Evolutionary conservation across 2,329 filamentous ascomycete genomes (phyloP).

Genomic region (Graphilbum fragrans): DNA sequence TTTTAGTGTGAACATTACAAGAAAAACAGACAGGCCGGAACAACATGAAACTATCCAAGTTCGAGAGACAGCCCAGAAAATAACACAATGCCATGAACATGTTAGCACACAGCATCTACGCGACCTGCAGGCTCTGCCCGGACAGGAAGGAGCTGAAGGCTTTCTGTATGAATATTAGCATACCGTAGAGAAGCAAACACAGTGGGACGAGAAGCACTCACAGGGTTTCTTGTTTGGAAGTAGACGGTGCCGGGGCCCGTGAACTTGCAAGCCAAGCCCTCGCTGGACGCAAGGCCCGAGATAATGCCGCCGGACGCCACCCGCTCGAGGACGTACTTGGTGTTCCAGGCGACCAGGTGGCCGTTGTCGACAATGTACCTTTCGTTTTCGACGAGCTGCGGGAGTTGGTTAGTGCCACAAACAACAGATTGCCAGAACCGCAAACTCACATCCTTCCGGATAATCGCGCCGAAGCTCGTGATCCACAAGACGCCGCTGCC

Average conservation of each 20-base stretch:
- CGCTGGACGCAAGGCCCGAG: conserved; percentile 68
- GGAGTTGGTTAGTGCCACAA: conserved; percentile 1
- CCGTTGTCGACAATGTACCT: conserved; percentile 90
- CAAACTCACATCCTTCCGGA: conserved; percentile 73
- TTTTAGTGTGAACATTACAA: too few species aligned
- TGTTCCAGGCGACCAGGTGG: conserved; percentile 93
- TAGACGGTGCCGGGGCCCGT: conserved; percentile 84
- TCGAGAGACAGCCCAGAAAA: too few species aligned
- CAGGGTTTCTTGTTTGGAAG: conserved; percentile 81
- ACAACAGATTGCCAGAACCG: conserved; percentile 1
- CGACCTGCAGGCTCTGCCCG: conserved; percentile 25
- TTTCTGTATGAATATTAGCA: conserved; percentile 22
- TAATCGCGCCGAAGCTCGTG: conserved; percentile 87
- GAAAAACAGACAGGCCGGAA: too few species aligned
- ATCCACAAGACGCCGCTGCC: conserved; percentile 80
- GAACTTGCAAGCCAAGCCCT: conserved; percentile 92
- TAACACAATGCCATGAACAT: background rate
- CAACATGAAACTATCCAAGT: too few species aligned
- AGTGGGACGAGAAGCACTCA: conserved; percentile 30
- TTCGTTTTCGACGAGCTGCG: conserved; percentile 54
- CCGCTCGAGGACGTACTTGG: conserved; percentile 82
- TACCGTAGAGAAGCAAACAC: background rate
- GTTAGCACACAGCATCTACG: background rate
- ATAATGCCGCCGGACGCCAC: conserved; percentile 85
- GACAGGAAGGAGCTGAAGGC: conserved; percentile 40